Percentiles rank a stretch among this genome's conserved stretches.
Conservation (phyloP, 352 stramenopile species). For the Phytopythium helicoides region DNA sequence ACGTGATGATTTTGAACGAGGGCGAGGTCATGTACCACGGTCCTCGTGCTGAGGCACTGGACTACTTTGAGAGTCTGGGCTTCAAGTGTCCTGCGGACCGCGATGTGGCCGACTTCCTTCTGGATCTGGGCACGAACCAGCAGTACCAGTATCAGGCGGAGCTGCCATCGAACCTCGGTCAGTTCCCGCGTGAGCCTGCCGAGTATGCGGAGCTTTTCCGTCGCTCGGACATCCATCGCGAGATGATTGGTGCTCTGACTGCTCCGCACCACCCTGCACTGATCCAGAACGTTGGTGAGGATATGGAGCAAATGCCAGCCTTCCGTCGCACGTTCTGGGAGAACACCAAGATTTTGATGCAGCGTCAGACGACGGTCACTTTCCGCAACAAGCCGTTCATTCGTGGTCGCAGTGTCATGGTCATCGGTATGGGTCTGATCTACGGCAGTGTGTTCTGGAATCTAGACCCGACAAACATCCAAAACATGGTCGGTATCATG, state of each 20-base stretch:
- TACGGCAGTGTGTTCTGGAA: conserved; percentile 42
- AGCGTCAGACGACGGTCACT: conserved; percentile 61
- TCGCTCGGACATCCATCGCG: conserved; percentile 22
- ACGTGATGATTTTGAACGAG: no score
- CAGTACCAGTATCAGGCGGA: no score
- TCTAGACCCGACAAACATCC: conserved; percentile 28
- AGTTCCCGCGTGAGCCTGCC: conserved; percentile 23
- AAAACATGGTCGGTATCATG: conserved; percentile 62
- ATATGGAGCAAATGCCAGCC: conserved; percentile 35
- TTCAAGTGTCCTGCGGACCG: no score
- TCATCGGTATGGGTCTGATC: conserved; percentile 38
- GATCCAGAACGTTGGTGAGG: conserved; percentile 17
- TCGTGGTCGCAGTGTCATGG: conserved; percentile 34
- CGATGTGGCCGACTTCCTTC: no score
- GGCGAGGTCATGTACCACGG: no score
- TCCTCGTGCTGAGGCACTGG: no score
- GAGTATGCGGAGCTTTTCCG: conserved; percentile 33
- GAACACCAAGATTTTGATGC: conserved; percentile 25
- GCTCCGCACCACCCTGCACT: conserved; percentile 19
- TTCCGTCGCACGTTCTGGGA: conserved; percentile 40
- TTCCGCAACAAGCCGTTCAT: conserved; percentile 45
- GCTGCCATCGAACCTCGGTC: no score
- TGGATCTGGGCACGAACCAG: no score
- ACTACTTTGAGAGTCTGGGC: no score
- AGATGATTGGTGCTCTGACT: conserved; percentile 21